Evolutionary conservation across 192 early-diverging fungal species (phyloP).

Genomic region (Linnemannia exigua): DNA sequence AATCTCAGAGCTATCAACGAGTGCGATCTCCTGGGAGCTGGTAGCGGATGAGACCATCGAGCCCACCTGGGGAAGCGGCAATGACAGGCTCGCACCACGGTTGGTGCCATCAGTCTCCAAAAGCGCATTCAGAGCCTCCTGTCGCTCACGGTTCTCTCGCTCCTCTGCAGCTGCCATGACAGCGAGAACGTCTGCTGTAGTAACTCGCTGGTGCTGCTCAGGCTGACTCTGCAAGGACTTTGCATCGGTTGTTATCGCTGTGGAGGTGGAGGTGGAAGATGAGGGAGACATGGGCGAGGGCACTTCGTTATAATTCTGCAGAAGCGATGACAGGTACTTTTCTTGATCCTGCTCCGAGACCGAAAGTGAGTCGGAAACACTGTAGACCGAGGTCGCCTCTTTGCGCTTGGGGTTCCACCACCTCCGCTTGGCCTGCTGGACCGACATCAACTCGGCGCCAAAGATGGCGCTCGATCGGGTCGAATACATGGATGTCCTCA

Average conservation of each 20-base stretch:
- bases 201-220: neutral
- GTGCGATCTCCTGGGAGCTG: conserved; percentile 10
- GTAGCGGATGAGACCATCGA: neutral
- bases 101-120: conserved; percentile 3
- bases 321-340: conserved; percentile 18
- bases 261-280: neutral
- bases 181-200: neutral
- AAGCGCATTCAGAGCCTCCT: conserved; percentile 1
- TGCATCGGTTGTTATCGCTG: neutral
- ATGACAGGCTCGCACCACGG: conserved; percentile 1
- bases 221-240: neutral
- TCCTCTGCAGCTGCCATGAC: neutral
- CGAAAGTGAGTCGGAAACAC: conserved; percentile 1
- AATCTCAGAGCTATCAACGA: neutral
- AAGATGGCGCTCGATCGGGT: conserved; percentile 22
- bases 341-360: conserved; percentile 47
- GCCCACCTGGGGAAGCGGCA: neutral
- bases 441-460: conserved; percentile 14
- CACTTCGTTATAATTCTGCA: conserved; percentile 9
- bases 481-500: conserved; percentile 26
- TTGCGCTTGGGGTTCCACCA: conserved; percentile 54
- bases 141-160: neutral
- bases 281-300: neutral
- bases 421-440: conserved; percentile 45
- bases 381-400: conserved; percentile 35